Evolutionary conservation across 345 rosid species (phyloP), one percentile per base, ranked within the genome.

Genomic region (Luvunga scandens): DNA sequence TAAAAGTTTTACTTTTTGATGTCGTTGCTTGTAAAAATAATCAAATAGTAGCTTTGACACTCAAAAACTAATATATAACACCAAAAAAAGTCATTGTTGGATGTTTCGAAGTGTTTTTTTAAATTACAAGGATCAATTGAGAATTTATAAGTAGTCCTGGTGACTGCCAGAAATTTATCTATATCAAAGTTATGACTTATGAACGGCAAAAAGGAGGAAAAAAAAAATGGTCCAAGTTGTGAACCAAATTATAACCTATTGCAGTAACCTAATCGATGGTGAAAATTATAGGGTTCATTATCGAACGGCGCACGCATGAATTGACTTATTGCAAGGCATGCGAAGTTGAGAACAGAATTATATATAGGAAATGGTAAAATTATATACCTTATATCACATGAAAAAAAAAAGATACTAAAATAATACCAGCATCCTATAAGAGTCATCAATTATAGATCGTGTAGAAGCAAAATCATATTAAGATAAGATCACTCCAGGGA

Each of bases 221-320:
- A 48, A 70, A 70, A 27, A 70, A 53, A 70, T 25, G 24, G 38
- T 19, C 28, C 65, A 72, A 72, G 64, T 57, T 72, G 75, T 22
- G 42, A 59, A 34, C 76, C 30, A 72, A 72, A 72, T 72, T 36
- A 57, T 72, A 72, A 72, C 66, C 31, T 59, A n/a, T 10, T 21
- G 22, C 24, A n/a, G 53, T 68, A 38, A 59, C 13, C 76, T 59
- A n/a, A 24, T 72, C 55, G 53, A 57, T 59, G 48, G 62, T 59
- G 50, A 34, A 6, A 48, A n/a, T 38, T 45, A 71, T 59, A 72
- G 33, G 50, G 25, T 4, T 69, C 64, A 18, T 7, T 30, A 72
- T 31, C 25, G 45, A 71, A 50, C 18, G 63, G 63, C 48, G 48
- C 50, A 30, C 25, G 62, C 75, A 71, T 9, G n/a, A 34, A 53